Conservation (phyloP, 1,284 basidiomycete genomes). For the Phlebopus sp. region DNA sequence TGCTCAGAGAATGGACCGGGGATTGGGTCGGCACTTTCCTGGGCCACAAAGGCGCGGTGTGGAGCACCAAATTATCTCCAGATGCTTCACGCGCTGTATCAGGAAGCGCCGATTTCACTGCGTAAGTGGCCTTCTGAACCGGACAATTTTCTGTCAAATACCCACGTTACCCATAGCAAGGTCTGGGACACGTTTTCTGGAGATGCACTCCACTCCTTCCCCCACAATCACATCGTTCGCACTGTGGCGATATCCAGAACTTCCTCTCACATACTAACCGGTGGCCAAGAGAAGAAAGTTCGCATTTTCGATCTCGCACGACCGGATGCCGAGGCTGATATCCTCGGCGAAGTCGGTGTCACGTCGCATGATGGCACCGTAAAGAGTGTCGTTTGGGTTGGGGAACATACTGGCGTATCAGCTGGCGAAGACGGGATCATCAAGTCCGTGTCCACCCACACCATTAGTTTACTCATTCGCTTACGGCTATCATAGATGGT, state of each 20-base stretch:
- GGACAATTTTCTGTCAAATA: conserved; percentile 12
- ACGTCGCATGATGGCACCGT: conserved; percentile 85
- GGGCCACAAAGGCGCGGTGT: conserved; percentile 98
- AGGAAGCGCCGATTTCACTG: conserved; percentile 96
- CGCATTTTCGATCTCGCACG: conserved; percentile 88
- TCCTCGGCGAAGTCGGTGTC: conserved; percentile 58
- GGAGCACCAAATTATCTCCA: conserved; percentile 91
- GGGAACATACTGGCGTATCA: conserved; percentile 81
- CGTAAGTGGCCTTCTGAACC: conserved; percentile 53
- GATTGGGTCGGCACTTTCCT: conserved; percentile 99
- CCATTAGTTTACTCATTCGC: background rate
- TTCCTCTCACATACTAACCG: conserved; percentile 75
- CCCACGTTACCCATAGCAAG: conserved; percentile 57
- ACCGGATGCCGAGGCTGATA: conserved; percentile 83
- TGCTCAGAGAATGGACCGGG: conserved; percentile 95
- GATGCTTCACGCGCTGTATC: conserved; percentile 87
- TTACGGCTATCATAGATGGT: conserved; percentile 67
- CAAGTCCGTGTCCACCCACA: conserved; percentile 54
- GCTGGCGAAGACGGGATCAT: conserved; percentile 91
- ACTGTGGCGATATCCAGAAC: conserved; percentile 82
- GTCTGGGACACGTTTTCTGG: conserved; percentile 98
- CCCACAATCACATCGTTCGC: conserved; percentile 97
- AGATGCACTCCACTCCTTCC: conserved; percentile 84
- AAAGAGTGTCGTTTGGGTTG: conserved; percentile 92
- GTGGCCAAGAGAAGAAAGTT: conserved; percentile 97